Conservation (phyloP, 2,329 filamentous ascomycete species). For the Lasiodiplodia sp. region DNA sequence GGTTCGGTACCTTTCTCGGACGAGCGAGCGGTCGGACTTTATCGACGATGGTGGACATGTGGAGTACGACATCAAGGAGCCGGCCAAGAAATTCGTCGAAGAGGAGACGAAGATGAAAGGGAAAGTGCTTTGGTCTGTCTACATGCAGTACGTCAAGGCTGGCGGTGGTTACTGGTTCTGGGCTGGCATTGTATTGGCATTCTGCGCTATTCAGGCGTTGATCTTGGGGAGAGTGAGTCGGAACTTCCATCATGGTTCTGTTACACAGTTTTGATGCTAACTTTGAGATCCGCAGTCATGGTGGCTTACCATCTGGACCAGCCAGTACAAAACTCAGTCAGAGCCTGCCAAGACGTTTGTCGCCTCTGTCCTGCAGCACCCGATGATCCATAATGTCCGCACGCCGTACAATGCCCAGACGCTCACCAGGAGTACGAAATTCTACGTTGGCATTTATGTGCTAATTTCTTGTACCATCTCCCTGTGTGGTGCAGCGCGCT, state of each 20-base stretch:
- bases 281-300: slow-evolving; percentile 52
- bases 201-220: slow-evolving; percentile 62
- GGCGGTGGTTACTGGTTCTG: slow-evolving; percentile 71
- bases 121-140: slow-evolving; percentile 72
- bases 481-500: slow-evolving; percentile 67
- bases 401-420: slow-evolving; percentile 16
- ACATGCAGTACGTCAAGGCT: slow-evolving; percentile 69
- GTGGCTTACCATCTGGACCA: slow-evolving; percentile 68
- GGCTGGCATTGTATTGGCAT: slow-evolving; percentile 60
- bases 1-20: slow-evolving; percentile 10
- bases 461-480: slow-evolving; percentile 64
- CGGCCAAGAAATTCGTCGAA: slow-evolving; percentile 75
- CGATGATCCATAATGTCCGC: slow-evolving; percentile 15
- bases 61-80: slow-evolving; percentile 32
- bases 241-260: too few relatives aligned
- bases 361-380: slow-evolving; percentile 15
- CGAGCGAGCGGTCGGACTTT: slow-evolving; percentile 28
- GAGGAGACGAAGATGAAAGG: slow-evolving; percentile 77
- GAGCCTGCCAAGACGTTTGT: slow-evolving; percentile 3
- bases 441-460: slow-evolving; percentile 74
- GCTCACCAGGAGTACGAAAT: slow-evolving; percentile 42
- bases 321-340: slow-evolving; percentile 29
- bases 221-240: slow-evolving; percentile 53
- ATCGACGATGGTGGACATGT: slow-evolving; percentile 44
- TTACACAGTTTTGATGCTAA: neutral